Conservation (phyloP, 306 rosid species). For the Quillaja saponaria region DNA sequence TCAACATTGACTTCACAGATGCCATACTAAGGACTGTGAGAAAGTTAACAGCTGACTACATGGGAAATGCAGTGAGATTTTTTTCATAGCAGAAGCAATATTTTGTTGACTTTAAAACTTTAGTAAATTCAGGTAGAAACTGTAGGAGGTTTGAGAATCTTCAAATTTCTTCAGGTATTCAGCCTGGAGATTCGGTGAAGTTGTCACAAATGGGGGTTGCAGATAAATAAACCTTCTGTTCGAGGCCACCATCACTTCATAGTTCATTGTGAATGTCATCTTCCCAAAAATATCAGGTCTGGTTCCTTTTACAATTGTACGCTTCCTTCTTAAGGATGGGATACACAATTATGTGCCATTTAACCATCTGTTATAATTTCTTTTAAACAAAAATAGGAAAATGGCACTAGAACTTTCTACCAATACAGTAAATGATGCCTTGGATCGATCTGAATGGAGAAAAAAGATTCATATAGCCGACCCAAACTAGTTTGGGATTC, state of each 20-base stretch:
- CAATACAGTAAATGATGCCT: no score
- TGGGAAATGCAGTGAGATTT: no score
- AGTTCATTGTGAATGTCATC: conserved; percentile 70
- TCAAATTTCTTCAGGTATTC: conserved; percentile 79
- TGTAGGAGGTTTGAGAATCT: conserved; percentile 77
- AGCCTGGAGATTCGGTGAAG: conserved; percentile 81
- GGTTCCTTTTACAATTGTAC: conserved; percentile 18
- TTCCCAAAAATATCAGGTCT: conserved; percentile 86
- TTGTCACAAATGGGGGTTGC: conserved; percentile 73
- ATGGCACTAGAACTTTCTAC: no score
- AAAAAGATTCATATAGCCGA: no score
- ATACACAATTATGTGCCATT: no score
- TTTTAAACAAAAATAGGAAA: no score
- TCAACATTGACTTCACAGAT: conserved; percentile 71
- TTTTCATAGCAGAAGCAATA: no score
- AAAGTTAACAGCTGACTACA: conserved; percentile 48
- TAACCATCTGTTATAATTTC: no score
- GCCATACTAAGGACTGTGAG: conserved; percentile 81
- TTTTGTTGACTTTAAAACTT: conserved; percentile 23
- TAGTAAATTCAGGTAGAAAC: conserved; percentile 76
- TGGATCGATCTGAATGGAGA: no score
- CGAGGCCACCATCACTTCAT: conserved; percentile 87
- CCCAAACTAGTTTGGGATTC: no score
- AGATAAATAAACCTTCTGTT: conserved; percentile 69
- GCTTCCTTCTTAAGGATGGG: neutral